A percentile compares a stretch with the other conserved stretches of the same genome.
phyloP scores from a whole-genome alignment of 225 moss, liverwort and hornwort genomes.

The Pseudoscleropodium purum region DNA sequence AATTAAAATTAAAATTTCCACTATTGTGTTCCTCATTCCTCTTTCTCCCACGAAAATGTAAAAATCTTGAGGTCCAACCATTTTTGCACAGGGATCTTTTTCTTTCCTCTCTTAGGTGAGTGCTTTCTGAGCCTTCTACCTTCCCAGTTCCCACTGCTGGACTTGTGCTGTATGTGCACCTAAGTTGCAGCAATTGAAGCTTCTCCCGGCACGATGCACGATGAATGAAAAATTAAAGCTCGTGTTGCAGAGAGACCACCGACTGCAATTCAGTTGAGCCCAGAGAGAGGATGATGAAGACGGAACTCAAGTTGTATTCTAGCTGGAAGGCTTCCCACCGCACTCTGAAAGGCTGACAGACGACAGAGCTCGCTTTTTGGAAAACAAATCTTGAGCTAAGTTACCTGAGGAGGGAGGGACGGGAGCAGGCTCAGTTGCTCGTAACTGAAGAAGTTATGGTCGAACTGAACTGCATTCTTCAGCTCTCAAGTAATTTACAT shows the following conservation, averaged over 20 bases:
- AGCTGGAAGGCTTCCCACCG: not conserved
- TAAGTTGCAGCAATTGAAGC: not conserved
- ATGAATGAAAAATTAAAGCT: not conserved
- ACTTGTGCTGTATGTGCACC: not conserved
- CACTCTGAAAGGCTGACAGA: not conserved
- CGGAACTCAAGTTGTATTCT: no score
- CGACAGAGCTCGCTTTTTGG: not conserved
- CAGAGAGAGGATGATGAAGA: constrained; percentile 1
- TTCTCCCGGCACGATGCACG: not conserved
- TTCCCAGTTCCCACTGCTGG: no score
- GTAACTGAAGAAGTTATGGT: no score
- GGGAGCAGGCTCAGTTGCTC: not conserved
- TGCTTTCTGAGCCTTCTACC: no score
- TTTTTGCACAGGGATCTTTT: no score
- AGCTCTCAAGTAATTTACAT: not conserved
- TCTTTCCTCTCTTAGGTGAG: no score
- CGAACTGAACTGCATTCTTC: not conserved
- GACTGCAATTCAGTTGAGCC: not conserved
- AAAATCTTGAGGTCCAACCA: no score
- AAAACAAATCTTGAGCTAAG: not conserved
- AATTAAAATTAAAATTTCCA: no score
- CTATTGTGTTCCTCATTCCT: no score
- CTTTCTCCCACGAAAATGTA: no score
- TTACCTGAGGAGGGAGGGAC: no score
- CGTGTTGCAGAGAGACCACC: not conserved